These are phyloP conservation scores for Salinomyces thailandicus DNA, from an alignment of 2,329 filamentous ascomycete genomes.

Conservation along the genomic window DNA sequence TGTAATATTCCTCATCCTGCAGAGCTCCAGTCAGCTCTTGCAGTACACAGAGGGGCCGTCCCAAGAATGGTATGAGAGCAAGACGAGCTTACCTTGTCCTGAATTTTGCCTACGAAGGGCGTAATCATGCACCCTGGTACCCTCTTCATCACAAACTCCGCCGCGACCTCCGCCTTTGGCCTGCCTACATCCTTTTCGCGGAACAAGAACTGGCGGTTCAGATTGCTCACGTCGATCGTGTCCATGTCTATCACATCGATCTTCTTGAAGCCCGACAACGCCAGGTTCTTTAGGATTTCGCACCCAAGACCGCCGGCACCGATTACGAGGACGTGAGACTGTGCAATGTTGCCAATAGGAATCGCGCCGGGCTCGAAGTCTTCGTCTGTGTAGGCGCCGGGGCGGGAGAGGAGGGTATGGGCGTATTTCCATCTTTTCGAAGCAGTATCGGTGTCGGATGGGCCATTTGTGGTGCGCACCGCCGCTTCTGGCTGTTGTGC, in stretches of 20 bases:
- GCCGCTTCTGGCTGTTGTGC: constrained; percentile 12
- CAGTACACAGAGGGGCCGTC: too few species aligned
- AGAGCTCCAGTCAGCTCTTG: too few species aligned
- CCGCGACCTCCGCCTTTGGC: constrained; percentile 86
- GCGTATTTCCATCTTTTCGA: constrained; percentile 57
- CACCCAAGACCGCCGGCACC: constrained; percentile 91
- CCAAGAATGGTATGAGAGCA: too few species aligned
- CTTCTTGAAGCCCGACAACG: constrained; percentile 87
- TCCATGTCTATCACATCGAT: constrained; percentile 99
- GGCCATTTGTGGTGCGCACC: constrained; percentile 14
- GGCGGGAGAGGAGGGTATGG: constrained; percentile 63
- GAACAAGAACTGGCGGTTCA: constrained; percentile 96
- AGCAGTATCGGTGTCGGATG: constrained; percentile 3
- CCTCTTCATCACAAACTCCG: constrained; percentile 77
- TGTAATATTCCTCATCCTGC: constrained; percentile 79
- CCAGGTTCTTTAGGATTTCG: constrained; percentile 92
- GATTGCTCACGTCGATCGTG: constrained; percentile 95
- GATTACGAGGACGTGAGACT: constrained; percentile 54
- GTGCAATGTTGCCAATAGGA: constrained; percentile 49
- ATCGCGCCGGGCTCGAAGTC: constrained; percentile 36
- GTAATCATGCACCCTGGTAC: constrained; percentile 89
- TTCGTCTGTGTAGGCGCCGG: constrained; percentile 68
- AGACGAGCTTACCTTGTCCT: constrained; percentile 62
- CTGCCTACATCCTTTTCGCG: constrained; percentile 84
- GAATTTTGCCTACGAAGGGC: constrained; percentile 86